Evolutionary conservation across 2,329 filamentous ascomycete species (phyloP).

Genomic region (Helicocarpus griseus): DNA sequence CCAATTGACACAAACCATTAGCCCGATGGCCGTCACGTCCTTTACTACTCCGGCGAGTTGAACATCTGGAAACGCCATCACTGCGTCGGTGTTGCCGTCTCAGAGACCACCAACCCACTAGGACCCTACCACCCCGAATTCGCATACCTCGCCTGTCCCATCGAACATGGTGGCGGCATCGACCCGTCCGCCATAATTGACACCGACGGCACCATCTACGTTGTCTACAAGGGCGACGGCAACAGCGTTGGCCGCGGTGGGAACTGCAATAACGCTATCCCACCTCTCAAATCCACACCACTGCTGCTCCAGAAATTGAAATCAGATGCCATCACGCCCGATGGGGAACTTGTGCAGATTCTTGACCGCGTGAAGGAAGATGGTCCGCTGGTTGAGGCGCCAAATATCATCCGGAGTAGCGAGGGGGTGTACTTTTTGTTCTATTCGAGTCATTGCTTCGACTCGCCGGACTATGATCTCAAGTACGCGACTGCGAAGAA

Average conservation of each 20-base stretch:
- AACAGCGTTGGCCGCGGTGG: conserved; percentile 43
- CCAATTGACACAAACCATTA: conserved; percentile 6
- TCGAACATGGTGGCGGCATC: conserved; percentile 48
- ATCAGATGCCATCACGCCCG: conserved; percentile 40
- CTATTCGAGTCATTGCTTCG: conserved; percentile 52
- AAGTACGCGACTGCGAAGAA: conserved; percentile 44
- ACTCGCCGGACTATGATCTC: conserved; percentile 45
- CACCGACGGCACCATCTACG: conserved; percentile 42
- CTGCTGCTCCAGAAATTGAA: conserved; percentile 30
- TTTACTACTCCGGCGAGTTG: conserved; percentile 48
- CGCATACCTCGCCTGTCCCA: conserved; percentile 43
- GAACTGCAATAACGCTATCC: conserved; percentile 33
- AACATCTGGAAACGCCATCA: conserved; percentile 34
- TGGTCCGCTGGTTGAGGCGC: conserved; percentile 53
- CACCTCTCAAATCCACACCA: conserved; percentile 22
- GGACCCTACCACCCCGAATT: conserved; percentile 40
- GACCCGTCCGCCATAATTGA: conserved; percentile 53
- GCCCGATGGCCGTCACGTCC: conserved; percentile 41
- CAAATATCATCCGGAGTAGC: conserved; percentile 35
- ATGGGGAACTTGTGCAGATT: conserved; percentile 45
- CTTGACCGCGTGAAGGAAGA: conserved; percentile 52
- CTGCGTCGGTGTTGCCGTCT: conserved; percentile 49
- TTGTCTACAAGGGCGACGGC: conserved; percentile 57
- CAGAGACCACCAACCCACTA: conserved; percentile 13
- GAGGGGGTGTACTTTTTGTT: conserved; percentile 46